Conservation (phyloP, 257 asterid genomes). For the Nicotiana obtusifolia region DNA sequence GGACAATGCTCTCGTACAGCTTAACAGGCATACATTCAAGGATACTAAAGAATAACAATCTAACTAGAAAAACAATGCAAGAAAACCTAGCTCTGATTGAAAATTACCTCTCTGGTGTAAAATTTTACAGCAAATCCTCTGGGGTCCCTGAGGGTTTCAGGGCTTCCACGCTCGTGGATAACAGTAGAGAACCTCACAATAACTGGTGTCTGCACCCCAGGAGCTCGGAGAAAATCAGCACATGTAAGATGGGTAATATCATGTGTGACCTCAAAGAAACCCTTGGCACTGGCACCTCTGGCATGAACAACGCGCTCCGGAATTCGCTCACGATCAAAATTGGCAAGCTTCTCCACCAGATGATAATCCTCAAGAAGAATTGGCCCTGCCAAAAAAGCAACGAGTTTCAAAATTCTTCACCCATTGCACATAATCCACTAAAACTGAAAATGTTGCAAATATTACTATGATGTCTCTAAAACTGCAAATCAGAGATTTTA, state of each 20-base stretch:
- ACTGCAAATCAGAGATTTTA: not conserved
- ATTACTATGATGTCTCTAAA: not conserved
- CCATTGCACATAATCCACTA: not conserved
- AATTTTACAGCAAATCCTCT: constrained; percentile 72
- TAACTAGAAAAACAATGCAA: not conserved
- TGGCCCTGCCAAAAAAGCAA: constrained; percentile 48
- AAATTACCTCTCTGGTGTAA: constrained; percentile 54
- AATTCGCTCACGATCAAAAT: constrained; percentile 85
- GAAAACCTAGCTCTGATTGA: not conserved
- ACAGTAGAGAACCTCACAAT: constrained; percentile 94
- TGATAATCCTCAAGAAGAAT: constrained; percentile 93
- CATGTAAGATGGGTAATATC: constrained; percentile 80
- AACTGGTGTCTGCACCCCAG: constrained; percentile 93
- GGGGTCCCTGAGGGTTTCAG: constrained; percentile 93
- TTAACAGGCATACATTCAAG: not conserved
- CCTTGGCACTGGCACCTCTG: constrained; percentile 98
- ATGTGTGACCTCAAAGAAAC: constrained; percentile 95
- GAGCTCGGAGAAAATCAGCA: constrained; percentile 97
- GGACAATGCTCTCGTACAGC: not conserved
- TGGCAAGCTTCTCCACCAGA: constrained; percentile 82
- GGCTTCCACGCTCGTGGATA: constrained; percentile 97
- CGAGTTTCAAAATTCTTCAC: constrained; percentile 4
- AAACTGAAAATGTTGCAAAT: not conserved
- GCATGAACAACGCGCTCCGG: constrained; percentile 98
- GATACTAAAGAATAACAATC: not conserved